Percentiles rank a stretch among this genome's conserved stretches.
Evolutionary conservation across 768 basidiomycete genomes (phyloP).

Genomic region (Psilocybe cyanescens): DNA sequence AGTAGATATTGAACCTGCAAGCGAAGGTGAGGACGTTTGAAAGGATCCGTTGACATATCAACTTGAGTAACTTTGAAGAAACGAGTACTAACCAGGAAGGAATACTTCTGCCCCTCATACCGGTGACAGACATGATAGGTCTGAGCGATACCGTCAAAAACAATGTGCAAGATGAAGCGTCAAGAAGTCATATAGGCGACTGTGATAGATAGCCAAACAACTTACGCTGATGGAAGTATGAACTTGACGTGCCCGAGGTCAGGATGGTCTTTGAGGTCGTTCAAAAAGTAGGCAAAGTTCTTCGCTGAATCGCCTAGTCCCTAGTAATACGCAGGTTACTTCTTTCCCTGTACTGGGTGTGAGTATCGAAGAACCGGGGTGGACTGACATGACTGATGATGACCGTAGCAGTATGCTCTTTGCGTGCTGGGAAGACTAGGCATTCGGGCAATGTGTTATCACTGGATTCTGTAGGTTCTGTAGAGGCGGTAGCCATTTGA

Average conservation of each 20-base stretch:
- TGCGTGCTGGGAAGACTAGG: constrained; percentile 52
- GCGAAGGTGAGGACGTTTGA: background rate
- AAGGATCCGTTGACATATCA: too few species aligned
- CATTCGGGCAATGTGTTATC: constrained; percentile 37
- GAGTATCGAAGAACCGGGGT: background rate
- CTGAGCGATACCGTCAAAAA: constrained; percentile 18
- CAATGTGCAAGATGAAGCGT: too few species aligned
- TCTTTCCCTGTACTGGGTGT: background rate
- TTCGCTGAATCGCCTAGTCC: constrained; percentile 75
- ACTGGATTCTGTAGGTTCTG: background rate
- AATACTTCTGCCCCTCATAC: constrained; percentile 71
- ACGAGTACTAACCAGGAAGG: constrained; percentile 59
- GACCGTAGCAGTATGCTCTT: constrained; percentile 79
- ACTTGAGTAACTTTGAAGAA: background rate
- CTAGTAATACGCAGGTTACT: constrained; percentile 34
- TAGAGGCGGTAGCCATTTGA: background rate
- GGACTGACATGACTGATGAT: constrained; percentile 82
- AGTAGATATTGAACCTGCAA: constrained; percentile 58
- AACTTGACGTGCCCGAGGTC: constrained; percentile 78
- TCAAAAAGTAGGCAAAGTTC: constrained; percentile 74
- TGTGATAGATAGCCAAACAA: constrained; percentile 5
- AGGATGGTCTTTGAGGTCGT: constrained; percentile 54
- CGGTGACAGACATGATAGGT: constrained; percentile 61
- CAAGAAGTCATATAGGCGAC: too few species aligned
- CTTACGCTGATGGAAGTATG: constrained; percentile 82